Evolutionary conservation across 2,329 filamentous ascomycete genomes (phyloP), one percentile per base, ranked within the genome.

Genomic region (Thermoascus crustaceus): DNA sequence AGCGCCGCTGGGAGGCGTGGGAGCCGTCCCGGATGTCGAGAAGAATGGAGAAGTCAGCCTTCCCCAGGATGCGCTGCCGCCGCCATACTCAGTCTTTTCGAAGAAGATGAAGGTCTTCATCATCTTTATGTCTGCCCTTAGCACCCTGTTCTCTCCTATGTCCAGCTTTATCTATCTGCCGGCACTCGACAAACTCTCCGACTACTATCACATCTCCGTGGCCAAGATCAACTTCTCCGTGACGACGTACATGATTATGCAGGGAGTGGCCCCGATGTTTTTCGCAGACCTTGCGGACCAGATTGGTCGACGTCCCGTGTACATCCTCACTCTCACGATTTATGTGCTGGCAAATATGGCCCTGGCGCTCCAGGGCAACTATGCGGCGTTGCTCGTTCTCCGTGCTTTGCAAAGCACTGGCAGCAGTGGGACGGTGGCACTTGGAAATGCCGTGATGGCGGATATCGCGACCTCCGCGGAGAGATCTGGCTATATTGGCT

Each of bases 381-480:
- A 74, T 38, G 64, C 68, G 1, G 72, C 76, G 0, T 57, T 82
- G 16, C 50, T 82, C 21, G 62, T 80, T 2, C 58, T 82, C 7
- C 69, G 79, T 1, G 75, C 73, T 58, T 39, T 81, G 4, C 78
- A 83, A n/a, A n/a, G n/a, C n/a, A n/a, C n/a, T n/a, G n/a, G n/a
- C n/a, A n/a, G 50, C 49, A 78, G 74, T 46, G 78, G 76, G 1
- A 81, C 80, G 0, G 67, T 85, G 10, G 80, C 82, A 1, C 64
- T 89, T 2, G 77, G 75, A 0, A 82, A 75, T 42, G 83, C 78
- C 4, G 75, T 86, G 10, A 74, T 87, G n/a, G 78, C 80, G 1
- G 82, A 87, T 47, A 71, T 85, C 8, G 69, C 78, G 0, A 76
- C 79, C 1, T 76, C 73, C 32, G 68, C 73, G 0, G 80, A 87